Evolutionary conservation across 129 eudicot genomes (phyloP), one percentile per base, ranked within the genome.

Genomic region (Ambrosia trifida): DNA sequence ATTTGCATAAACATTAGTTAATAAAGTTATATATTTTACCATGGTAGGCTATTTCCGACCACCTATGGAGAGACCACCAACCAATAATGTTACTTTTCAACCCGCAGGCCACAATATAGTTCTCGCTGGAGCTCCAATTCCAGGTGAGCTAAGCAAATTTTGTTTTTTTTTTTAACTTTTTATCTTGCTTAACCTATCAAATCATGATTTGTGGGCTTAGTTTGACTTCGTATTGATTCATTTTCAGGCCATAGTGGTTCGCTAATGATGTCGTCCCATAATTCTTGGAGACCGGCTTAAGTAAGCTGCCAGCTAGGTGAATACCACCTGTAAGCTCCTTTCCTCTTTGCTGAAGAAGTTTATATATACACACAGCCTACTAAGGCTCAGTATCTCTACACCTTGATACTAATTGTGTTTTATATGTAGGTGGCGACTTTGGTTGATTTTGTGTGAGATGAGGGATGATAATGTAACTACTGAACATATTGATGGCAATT

Each of bases 211-310:
- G 47, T 18, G 68, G 73, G 53, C 43, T 46, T 43, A 46, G 41
- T 11, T 30, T 63, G 44, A 62, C 61, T 54, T 68, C 3, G 4
- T 59, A 56, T 44, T 54, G 11, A 28, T n/a, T 72, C 45, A 44
- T 64, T 63, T 70, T 76, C 85, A 91, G 97, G 88, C 64, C 91
- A 86, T 70, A 69, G 73, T 81, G 82, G 77, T 58, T 60, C 85
- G 5, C 75, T 69, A 47, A 81, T 85, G 79, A 77, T 85, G 81
- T 83, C 91, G 53, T 70, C 87, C 19, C 79, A 72, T 53, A 84
- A 72, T 70, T 68, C 78, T 65, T 89, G 98, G 96, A 86, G 96
- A 56, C 95, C 96, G 63, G 75, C 80, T 41, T 92, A 78, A 80
- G 41, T 58, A 45, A 38, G 68, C 51, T 70, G 58, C 50, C 65